Base-by-base conservation (phyloP, 2,329 filamentous ascomycete genomes). In the Phoma herbarum region DNA sequence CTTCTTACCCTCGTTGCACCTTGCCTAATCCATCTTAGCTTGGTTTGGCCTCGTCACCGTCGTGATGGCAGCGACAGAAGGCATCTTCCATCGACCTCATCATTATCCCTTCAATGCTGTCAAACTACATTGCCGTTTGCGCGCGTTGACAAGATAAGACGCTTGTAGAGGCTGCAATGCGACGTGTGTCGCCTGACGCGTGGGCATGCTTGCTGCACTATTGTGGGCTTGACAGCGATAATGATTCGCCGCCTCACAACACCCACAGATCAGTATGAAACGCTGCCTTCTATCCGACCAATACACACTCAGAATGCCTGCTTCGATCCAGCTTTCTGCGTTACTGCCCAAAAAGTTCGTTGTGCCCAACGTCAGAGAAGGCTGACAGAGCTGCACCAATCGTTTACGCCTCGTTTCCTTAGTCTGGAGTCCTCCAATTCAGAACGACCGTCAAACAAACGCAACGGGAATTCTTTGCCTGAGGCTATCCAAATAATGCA, bases 351-450 rank as follows among this genome's bases (percentile, higher is more conserved):
- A 67, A 0, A 1, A 45, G 33, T 50, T 33, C 14, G 31, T 28
- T 42, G 48, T 41, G 63, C 68, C 69, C 67, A 64, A 71, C 41
- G 52, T 56, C 48, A 46, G 49, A 45, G 50, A 61, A 68, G 60
- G 64, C 64, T 65, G 59, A 65, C 52, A 51, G 46, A 35, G 43
- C 57, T 48, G 37, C 45, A 48, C 69, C 68, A 73, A 71, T 73
- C 47, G 60, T 45, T 31, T 55, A 57, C 65, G 64, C 68, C 62
- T 64, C 57, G 58, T 16, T 45, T 47, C 37, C 39, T 52, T 57
- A 59, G 52, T 42, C 47, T 33, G 28, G 43, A 33, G 60, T 66
- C 62, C 65, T 67, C 45, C 61, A 63, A 43, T 31, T 20, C n/a
- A 33, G 18, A 42, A n/a, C 33, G 3, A 4, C 25, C 51, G 18